These are phyloP conservation scores for Vickermania ingenoplastis DNA, from an alignment of 208 protist genomes.

Conservation along the genomic window DNA sequence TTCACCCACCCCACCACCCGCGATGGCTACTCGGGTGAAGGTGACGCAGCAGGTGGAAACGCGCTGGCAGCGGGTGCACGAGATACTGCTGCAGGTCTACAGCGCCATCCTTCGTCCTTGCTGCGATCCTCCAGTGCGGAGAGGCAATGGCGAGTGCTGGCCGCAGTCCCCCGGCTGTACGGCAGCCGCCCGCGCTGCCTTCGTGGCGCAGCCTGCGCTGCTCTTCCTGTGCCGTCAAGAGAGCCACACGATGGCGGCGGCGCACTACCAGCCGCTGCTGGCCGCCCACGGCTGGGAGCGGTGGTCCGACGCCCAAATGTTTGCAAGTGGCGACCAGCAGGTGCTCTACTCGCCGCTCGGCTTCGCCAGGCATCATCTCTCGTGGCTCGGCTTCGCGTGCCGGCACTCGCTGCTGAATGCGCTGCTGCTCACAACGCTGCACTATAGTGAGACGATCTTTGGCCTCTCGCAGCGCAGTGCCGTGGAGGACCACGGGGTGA, in stretches of 20 bases:
- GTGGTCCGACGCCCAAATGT: constrained; percentile 43
- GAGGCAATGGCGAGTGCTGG: too few species aligned
- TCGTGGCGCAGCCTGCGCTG: constrained; percentile 23
- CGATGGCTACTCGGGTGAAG: too few species aligned
- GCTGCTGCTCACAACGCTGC: constrained; percentile 23
- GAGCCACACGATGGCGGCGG: constrained; percentile 11
- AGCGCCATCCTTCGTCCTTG: too few species aligned
- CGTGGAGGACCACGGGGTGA: constrained; percentile 5
- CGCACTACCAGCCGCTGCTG: constrained; percentile 16
- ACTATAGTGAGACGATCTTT: constrained; percentile 2
- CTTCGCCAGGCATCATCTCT: constrained; percentile 34
- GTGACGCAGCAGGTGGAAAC: too few species aligned
- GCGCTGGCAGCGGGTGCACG: too few species aligned
- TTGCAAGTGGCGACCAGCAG: constrained; percentile 12
- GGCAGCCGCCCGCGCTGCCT: too few species aligned
- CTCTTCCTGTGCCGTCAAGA: constrained; percentile 15
- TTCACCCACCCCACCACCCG: too few species aligned
- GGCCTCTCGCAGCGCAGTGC: constrained; percentile 14
- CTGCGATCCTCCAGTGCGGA: too few species aligned
- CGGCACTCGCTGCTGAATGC: constrained; percentile 35
- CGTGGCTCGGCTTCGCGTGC: constrained; percentile 17
- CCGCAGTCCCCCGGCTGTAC: too few species aligned
- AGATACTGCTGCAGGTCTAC: too few species aligned
- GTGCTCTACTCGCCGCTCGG: constrained; percentile 20
- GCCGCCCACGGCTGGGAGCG: constrained; percentile 25